Evolutionary conservation across 176 grass and related monocot genomes (phyloP), one percentile per base, ranked within the genome.

Genomic region (Hordeum marinum): DNA sequence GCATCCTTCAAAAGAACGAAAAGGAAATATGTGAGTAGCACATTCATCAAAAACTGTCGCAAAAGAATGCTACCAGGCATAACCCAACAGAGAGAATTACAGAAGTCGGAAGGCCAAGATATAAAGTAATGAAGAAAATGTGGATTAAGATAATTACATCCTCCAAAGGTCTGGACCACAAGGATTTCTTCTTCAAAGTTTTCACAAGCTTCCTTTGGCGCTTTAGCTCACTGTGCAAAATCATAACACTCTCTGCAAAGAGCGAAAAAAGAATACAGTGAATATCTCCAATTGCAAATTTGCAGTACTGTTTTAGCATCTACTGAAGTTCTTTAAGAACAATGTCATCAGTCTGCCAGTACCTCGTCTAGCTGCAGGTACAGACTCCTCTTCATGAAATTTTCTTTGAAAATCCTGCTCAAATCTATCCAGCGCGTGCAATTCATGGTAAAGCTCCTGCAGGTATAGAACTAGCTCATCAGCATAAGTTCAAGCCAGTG

Each of bases 381-480:
- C 63, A n/a, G 86, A 84, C 27, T 95, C 92, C 59, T 98, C 96
- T 63, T 98, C 93, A 54, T 92, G 78, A 95, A 94, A 91, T 66
- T 94, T 98, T 31, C 91, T 95, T 87, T 80, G 39, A 73, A 89
- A 95, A 87, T 95, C 93, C 80, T 94, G 93, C 75, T 98, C 96
- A 87, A 95, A 92, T 73, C 93, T 94, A 75, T 90, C 96, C 81
- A 94, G 71, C 8, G 91, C 91, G 25, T 98, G 96, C 63, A 92
- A 61, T 70, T 98, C 96, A 76, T 98, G 96, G 84, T 98, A 98
- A 41, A 98, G 94, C 35, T 98, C 93, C 96, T 98, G 90, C 59
- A 85, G 15, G 81, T 64, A 83, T 3, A 83, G 34, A 45, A 75
- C 4, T 69, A 41, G 23, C n/a, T 36, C 48, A 68, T 68, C 65